phyloP scores from a whole-genome alignment of 2,329 filamentous ascomycete species.

The Botrytis squamosa region DNA sequence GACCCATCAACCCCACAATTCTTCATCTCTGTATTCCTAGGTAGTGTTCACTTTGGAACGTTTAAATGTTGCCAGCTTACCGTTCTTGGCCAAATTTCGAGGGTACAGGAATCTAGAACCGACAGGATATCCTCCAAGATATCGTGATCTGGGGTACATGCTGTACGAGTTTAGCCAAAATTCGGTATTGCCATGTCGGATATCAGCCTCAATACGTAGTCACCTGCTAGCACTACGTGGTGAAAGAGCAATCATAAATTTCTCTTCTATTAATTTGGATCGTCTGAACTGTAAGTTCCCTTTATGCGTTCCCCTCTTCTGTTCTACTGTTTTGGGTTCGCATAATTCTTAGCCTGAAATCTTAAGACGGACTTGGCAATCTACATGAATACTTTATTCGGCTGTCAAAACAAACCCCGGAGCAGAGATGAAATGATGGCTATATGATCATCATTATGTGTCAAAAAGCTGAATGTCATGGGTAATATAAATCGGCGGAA shows the following conservation, averaged over 20 bases:
- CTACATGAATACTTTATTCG: background rate
- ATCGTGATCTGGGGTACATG: constrained; percentile 4
- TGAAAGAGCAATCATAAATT: background rate
- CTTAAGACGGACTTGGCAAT: background rate
- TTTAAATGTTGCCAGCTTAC: background rate
- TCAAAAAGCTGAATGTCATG: background rate
- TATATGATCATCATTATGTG: background rate
- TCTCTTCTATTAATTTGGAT: background rate
- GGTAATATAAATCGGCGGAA: constrained; percentile 9
- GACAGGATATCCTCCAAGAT: background rate
- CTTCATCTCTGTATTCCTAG: background rate
- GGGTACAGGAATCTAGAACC: background rate
- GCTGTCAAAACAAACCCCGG: background rate
- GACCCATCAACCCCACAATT: background rate
- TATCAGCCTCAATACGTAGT: background rate
- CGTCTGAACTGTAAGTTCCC: background rate
- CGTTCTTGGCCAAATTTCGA: background rate
- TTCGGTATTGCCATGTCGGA: background rate
- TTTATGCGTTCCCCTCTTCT: constrained; percentile 6
- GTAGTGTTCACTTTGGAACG: background rate
- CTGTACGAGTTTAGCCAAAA: constrained; percentile 5
- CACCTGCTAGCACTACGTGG: background rate
- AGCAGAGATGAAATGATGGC: background rate
- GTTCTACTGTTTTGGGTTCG: background rate
- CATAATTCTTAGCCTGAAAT: constrained; percentile 15